Conservation (phyloP, 148 eudicot genomes). For the Spergularia bocconei region DNA sequence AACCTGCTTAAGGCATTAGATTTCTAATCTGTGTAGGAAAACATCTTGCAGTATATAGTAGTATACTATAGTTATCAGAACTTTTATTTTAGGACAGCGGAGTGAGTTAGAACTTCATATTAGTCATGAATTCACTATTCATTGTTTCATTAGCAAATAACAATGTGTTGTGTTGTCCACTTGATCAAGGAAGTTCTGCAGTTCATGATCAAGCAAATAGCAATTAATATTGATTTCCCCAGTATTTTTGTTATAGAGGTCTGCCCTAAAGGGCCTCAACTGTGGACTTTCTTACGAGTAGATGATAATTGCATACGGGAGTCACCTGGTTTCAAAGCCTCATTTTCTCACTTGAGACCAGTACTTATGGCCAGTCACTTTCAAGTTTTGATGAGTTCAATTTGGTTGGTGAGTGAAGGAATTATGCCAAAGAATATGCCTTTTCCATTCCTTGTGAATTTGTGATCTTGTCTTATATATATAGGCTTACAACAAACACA, state of each 20-base stretch:
- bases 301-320: background rate
- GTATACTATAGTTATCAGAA: too few relatives aligned
- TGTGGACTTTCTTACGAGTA: too few relatives aligned
- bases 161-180: background rate
- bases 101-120: background rate
- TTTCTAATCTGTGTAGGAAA: too few relatives aligned
- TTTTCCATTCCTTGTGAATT: background rate
- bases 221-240: too few relatives aligned
- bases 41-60: too few relatives aligned
- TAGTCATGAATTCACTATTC: background rate
- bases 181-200: background rate
- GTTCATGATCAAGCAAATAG: background rate
- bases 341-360: constrained; percentile 6
- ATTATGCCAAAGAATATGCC: constrained; percentile 32
- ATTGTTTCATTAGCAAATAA: background rate
- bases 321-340: constrained; percentile 3
- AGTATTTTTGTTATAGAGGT: too few relatives aligned
- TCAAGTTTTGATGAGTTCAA: constrained; percentile 6
- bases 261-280: too few relatives aligned
- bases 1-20: background rate
- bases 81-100: too few relatives aligned
- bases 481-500: background rate
- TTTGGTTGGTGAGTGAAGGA: constrained; percentile 19
- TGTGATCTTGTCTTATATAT: constrained; percentile 13
- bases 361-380: constrained; percentile 11